These are phyloP conservation scores for Albugo laibachii DNA, from an alignment of 352 stramenopile genomes.

Conservation along the genomic window DNA sequence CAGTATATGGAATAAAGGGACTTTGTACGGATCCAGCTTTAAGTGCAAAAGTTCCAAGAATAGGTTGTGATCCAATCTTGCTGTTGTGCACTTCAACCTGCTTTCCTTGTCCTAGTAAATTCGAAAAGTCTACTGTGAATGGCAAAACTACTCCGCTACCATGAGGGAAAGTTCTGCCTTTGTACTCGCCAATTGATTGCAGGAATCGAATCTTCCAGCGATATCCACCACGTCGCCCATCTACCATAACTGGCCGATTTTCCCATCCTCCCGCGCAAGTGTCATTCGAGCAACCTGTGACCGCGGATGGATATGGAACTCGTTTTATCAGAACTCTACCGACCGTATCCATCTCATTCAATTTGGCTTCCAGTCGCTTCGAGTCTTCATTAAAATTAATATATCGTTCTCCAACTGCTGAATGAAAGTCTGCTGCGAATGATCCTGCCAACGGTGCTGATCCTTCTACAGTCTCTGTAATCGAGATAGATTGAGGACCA, in stretches of 20 bases:
- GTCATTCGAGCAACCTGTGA: conserved; percentile 23
- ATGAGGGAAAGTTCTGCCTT: conserved; percentile 46
- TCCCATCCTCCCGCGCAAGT: conserved; percentile 84
- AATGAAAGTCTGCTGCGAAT: conserved; percentile 83
- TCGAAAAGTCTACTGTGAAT: conserved; percentile 17
- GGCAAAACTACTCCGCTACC: conserved; percentile 59
- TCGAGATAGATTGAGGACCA: conserved; percentile 3
- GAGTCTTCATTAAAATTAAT: conserved; percentile 80
- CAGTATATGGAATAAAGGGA: conserved; percentile 28
- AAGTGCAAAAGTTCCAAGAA: conserved; percentile 29
- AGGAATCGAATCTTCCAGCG: conserved; percentile 59
- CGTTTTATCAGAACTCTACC: conserved; percentile 79
- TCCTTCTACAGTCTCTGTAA: conserved; percentile 63
- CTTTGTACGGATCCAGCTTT: conserved; percentile 19
- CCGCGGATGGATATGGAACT: conserved; percentile 68
- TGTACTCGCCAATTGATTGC: conserved; percentile 46
- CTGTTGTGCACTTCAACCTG: conserved; percentile 39
- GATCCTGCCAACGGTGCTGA: conserved; percentile 75
- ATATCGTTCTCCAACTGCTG: conserved; percentile 38
- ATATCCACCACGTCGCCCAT: conserved; percentile 66
- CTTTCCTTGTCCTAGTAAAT: conserved; percentile 18
- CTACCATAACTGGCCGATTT: conserved; percentile 36
- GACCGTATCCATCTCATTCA: conserved; percentile 91
- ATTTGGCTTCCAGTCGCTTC: conserved; percentile 71
- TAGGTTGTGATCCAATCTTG: conserved; percentile 19